These are phyloP conservation scores for Durio zibethinus DNA, from an alignment of 345 rosid species.

Conservation along the genomic window DNA sequence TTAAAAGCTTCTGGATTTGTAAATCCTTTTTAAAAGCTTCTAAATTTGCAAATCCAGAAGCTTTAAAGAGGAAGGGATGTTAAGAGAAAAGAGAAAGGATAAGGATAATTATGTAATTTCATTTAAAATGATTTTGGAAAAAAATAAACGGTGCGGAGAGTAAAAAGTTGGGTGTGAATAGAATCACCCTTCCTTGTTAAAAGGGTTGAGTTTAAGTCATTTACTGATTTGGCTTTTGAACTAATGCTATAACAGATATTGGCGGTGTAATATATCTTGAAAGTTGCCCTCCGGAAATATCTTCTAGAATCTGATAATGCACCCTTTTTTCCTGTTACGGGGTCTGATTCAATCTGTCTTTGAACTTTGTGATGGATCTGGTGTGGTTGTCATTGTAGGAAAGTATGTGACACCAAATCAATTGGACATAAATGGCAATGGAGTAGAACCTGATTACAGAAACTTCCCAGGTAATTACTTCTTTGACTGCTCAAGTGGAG, in stretches of 20 bases:
- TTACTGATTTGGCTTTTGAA: background rate
- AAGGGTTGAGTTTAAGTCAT: background rate
- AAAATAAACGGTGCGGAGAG: no score
- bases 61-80: no score
- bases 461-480: conserved; percentile 58
- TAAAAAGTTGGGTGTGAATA: no score
- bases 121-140: no score
- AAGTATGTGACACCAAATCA: conserved; percentile 89
- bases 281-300: background rate
- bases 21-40: no score
- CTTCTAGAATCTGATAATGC: conserved; percentile 8
- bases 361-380: conserved; percentile 91
- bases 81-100: no score
- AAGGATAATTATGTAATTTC: no score
- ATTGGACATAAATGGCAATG: conserved; percentile 88
- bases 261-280: background rate
- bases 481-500: background rate
- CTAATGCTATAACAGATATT: background rate
- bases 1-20: no score
- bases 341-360: conserved; percentile 89
- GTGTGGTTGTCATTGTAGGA: conserved; percentile 79
- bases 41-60: no score
- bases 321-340: conserved; percentile 32
- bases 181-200: background rate
- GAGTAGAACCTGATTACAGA: conserved; percentile 76